These are phyloP conservation scores for Fusarium sp. DNA, from an alignment of 2,329 filamentous ascomycete genomes.

Conservation along the genomic window DNA sequence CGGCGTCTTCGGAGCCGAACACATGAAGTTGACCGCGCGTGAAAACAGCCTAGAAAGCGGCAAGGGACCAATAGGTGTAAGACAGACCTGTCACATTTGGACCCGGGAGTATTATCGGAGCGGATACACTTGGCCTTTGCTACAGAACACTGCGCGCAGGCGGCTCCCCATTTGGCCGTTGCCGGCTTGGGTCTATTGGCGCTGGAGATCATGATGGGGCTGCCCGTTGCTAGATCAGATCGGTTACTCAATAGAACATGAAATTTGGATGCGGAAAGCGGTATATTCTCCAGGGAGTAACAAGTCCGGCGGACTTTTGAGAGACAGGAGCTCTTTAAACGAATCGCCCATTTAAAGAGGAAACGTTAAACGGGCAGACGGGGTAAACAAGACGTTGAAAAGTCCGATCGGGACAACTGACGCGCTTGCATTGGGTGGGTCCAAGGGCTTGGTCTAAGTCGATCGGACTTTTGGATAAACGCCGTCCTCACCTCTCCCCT, in stretches of 20 bases:
- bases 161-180: slow-evolving; percentile 59
- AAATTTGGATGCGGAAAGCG: slow-evolving; percentile 6
- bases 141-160: slow-evolving; percentile 58
- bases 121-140: slow-evolving; percentile 62
- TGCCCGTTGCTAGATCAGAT: too few relatives aligned
- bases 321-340: neutral
- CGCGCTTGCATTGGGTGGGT: slow-evolving; percentile 7
- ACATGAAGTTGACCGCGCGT: neutral
- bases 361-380: slow-evolving; percentile 21
- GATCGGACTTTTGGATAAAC: neutral
- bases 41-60: neutral
- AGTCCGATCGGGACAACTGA: slow-evolving; percentile 18
- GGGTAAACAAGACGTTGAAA: slow-evolving; percentile 3
- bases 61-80: neutral
- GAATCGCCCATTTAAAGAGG: slow-evolving; percentile 7
- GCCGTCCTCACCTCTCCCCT: neutral
- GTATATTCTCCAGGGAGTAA: slow-evolving; percentile 5
- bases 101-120: slow-evolving; percentile 47
- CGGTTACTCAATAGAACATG: too few relatives aligned
- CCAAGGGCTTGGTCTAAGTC: slow-evolving; percentile 3
- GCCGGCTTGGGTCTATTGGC: slow-evolving; percentile 45
- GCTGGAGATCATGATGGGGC: slow-evolving; percentile 15
- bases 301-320: slow-evolving; percentile 44
- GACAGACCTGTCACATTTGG: slow-evolving; percentile 58
- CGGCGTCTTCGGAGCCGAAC: slow-evolving; percentile 6